Evolutionary conservation across 2,329 filamentous ascomycete genomes (phyloP).

Genomic region (Gnomoniopsis sp.): DNA sequence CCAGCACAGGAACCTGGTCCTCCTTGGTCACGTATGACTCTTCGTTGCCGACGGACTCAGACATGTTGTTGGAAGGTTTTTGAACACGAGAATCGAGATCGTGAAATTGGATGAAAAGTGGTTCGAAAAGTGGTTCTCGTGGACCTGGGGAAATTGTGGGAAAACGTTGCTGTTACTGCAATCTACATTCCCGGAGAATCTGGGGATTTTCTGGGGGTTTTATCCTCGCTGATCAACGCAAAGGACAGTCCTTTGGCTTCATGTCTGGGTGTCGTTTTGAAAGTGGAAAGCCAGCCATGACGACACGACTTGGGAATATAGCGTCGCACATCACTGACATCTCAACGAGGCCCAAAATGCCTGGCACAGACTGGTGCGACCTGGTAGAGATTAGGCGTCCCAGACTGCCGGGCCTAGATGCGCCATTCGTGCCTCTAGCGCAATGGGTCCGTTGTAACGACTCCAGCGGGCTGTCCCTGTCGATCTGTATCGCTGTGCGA

Average conservation of each 20-base stretch:
- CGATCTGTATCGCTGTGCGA: background rate
- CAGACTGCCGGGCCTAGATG: background rate
- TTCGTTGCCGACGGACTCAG: constrained; percentile 2
- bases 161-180: background rate
- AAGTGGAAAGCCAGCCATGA: background rate
- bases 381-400: background rate
- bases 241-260: background rate
- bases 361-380: background rate
- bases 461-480: constrained; percentile 1
- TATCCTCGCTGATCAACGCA: background rate
- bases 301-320: constrained; percentile 4
- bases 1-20: constrained; percentile 14
- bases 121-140: constrained; percentile 14
- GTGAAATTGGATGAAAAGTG: constrained; percentile 8
- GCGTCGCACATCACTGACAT: background rate
- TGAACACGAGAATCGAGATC: background rate
- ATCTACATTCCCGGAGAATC: background rate
- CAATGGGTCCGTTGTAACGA: background rate
- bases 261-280: background rate
- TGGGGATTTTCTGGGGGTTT: constrained; percentile 9
- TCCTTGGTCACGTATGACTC: constrained; percentile 14
- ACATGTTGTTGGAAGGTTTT: constrained; percentile 7
- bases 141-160: constrained; percentile 1
- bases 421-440: background rate
- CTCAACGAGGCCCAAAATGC: background rate